Evolutionary conservation across 2,329 filamentous ascomycete species (phyloP), one percentile per base, ranked within the genome.

Genomic region (Cercospora nicotianae): DNA sequence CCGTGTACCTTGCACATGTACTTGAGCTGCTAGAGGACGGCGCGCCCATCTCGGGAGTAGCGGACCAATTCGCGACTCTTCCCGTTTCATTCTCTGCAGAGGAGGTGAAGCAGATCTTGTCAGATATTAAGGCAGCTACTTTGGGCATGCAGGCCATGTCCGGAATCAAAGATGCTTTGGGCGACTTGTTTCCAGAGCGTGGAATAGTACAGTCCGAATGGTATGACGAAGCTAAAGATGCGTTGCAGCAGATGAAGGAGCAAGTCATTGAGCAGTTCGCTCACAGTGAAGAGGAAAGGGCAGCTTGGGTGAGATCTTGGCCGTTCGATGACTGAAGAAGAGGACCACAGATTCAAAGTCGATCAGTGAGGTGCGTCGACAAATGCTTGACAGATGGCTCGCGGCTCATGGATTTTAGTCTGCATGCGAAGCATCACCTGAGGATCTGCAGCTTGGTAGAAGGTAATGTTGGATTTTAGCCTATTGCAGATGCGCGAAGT

Each of bases 21-120:
- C 16, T 42, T n/a, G 59, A 45, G 58, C 33, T 60, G 30, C 20
- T 36, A 23, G 58, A 60, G n/a, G 18, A 20, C 10, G 30, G 20
- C 13, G 58, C 18, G 5, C 16, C 20, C n/a, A 53, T 53, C 13
- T 20, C 48, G 18, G 48, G 20, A 16, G 48, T 28, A 53, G 48
- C 26, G 5, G 18, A 13, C 20, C n/a, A 20, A 12, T 36, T 3
- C 31, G 4, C n/a, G 5, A 18, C 23, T 6, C 30, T 59, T 23
- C 72, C 73, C 2, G 28, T 76, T 8, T 13, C 30, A 1, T 74
- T 72, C 61, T 26, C 64, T 10, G 61, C 65, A n/a, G 55, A 65
- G 6, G 72, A 72, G 26, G 63, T 33, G 13, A 28, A 66, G 7
- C 65, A 77, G 72, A 67, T 62, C 71, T 7, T 78, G 71, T 42